Evolutionary conservation across 2,329 filamentous ascomycete genomes (phyloP), one percentile per base, ranked within the genome.

Genomic region (Cyanodermella asteris): DNA sequence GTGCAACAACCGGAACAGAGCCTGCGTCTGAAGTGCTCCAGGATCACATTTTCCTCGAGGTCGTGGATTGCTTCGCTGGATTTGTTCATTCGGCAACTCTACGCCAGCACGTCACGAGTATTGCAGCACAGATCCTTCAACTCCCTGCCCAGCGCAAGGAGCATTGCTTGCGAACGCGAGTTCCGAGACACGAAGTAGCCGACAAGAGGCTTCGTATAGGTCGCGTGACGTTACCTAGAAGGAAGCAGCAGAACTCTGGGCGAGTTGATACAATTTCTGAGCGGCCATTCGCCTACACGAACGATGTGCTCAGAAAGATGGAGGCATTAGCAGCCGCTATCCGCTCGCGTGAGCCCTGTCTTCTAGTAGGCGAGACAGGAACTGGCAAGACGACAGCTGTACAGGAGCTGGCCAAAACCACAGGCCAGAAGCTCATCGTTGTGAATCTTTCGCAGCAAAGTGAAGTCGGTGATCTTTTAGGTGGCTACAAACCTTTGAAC

Each of bases 391-490:
- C 87, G 1, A 91, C 87, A 0, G 76, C 87, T 14, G 72, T 97
- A 9, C 87, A 99, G 45, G 81, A 93, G 42, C 57, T 99, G 28
- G 81, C 87, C 0, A 71, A 75, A 29, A 64, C 73, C 4, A 60
- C 93, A 15, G 78, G 82, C 2, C 75, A 81, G 42, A 90, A 78
- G 38, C 62, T 99, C 8, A 75, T 81, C 0, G 78, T 82, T 3
- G 81, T 97, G 42, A 99, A 99, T 42, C 49, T 99, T 43, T 97
- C 87, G 0, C 90, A 97, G 44, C 90, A 99, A 45, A 94, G 82
- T 41, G 90, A 99, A 49, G 82, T 76, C 20, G 77, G 82, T n/a
- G 87, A 99, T 51, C 55, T 99, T 8, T 58, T 97, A 1, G 90
- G 87, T 38, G 87, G 87, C 0, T 94, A 91, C 55, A 97, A 97